Conservation (phyloP, 2,329 filamentous ascomycete genomes). For the Exutisphaerella laricina region DNA sequence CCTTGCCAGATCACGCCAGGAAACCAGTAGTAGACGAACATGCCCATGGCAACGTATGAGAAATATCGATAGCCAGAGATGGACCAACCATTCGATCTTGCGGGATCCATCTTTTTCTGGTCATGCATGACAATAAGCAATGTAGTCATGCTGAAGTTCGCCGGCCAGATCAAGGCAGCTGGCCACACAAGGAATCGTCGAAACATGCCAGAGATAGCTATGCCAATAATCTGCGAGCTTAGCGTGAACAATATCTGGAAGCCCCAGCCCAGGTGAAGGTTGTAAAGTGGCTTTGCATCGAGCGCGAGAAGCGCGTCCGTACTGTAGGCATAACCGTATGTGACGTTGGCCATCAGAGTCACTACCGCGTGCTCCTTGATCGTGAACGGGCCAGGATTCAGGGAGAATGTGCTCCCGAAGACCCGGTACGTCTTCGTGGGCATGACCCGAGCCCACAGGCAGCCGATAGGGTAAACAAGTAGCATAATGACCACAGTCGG, state of each 20-base stretch:
- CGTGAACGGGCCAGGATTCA: constrained; percentile 46
- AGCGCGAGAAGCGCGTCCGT: constrained; percentile 25
- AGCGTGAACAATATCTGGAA: constrained; percentile 83
- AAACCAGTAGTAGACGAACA: constrained; percentile 77
- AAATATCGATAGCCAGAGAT: constrained; percentile 83
- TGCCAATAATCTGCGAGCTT: constrained; percentile 80
- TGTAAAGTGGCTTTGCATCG: constrained; percentile 72
- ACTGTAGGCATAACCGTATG: constrained; percentile 34
- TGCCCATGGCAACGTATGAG: constrained; percentile 62
- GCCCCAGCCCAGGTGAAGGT: constrained; percentile 57
- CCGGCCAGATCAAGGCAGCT: constrained; percentile 87
- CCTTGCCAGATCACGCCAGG: constrained; percentile 74
- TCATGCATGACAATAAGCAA: constrained; percentile 56
- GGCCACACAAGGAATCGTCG: constrained; percentile 76
- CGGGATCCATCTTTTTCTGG: constrained; percentile 37
- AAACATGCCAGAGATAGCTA: constrained; percentile 77
- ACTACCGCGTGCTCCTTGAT: constrained; percentile 29
- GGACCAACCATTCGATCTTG: constrained; percentile 63
- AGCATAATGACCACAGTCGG: constrained; percentile 81
- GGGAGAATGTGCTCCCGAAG: constrained; percentile 50
- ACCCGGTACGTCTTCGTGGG: constrained; percentile 47
- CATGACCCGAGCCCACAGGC: constrained; percentile 53
- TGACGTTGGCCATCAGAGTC: constrained; percentile 46
- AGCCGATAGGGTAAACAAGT: constrained; percentile 75
- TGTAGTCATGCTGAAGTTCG: constrained; percentile 74